Evolutionary conservation across 75 land plant species (phyloP), one percentile per base, ranked within the genome.

Genomic region (Picea sitchensis): DNA sequence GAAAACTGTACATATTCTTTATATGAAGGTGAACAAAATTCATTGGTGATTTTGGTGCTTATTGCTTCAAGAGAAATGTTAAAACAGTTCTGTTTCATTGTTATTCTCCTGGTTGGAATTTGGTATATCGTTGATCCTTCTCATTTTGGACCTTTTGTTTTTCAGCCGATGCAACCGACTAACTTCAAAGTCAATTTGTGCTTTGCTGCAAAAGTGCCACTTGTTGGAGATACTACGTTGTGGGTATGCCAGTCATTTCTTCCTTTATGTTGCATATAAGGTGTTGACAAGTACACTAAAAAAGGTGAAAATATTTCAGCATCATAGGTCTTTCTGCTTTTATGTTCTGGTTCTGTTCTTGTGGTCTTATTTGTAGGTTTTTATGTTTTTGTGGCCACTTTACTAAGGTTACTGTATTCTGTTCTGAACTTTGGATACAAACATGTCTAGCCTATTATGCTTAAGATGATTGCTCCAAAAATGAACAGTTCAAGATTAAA

Each of bases 211-310:
- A 76, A 73, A 87, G 65, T 92, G 98, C 81, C 85, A 68, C 38
- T 82, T 84, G 20, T 81, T 96, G 71, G 86, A 88, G 77, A 91
- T 82, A 69, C 60, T 96, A 72, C 85, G 98, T 88, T 96, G 98
- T 69, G 99, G 99, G 99, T 96, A 96, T 56, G 81, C 54, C 23
- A 21, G 23, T 23, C 21, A 21, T 59, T 76, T 76, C 31, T 77
- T 51, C 59, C 38, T 65, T 36, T 59, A 26, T 41, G 8, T 23
- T 62, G 64, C 44, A 51, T 31, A 20, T 69, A 44, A 32, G 58
- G 23, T 80, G 2, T 34, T 47, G 30, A 64, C 13, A 20, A 9
- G 11, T 51, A 51, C 56, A 51, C 11, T 51, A 51, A 51, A 9
- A 51, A 11, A 51, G 56, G 11, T 51, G 56, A 51, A 51, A 9